Evolutionary conservation across 176 grass and related monocot genomes (phyloP), one percentile per base, ranked within the genome.

Genomic region (Musa schizocarpa): DNA sequence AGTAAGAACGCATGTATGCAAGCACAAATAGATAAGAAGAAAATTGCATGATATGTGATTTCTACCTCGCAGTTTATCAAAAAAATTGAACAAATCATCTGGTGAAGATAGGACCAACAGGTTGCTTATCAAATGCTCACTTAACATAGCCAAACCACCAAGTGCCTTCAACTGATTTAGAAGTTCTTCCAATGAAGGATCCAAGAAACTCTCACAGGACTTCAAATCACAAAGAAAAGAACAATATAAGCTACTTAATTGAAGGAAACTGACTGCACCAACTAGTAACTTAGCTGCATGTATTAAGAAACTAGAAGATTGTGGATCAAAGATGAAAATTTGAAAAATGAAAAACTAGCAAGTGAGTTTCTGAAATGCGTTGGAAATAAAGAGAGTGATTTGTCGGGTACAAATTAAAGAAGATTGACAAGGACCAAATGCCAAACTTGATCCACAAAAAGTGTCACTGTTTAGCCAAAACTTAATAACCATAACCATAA

Each of bases 71-170:
- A 98, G 53, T 76, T 98, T 91, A 66, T 91, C 86, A 2, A 98
- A 98, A 68, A 93, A 91, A 51, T 98, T 91, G 79, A 98, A 93
- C 59, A 99, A 34, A 74, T 91, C 90, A 74, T 99, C 88, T 14
- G 95, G 84, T 21, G 95, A 94, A 63, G 20, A 91, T 22, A 91
- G 81, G 2, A 53, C 22, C 27, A 76, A 85, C 14, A 98, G 78
- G 22, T 77, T 70, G 27, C 26, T 85, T 53, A 83, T 91, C 62
- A 91, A 52, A 55, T 98, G 85, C 63, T 89, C 76, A 59, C 80
- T 83, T 43, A 99, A 72, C 90, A 86, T 91, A 71, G 72, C 76
- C 51, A 85, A 77, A 56, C 53, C 54, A 71, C 88, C 82, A 4
- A 91, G 77, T 10, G 74, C 84, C 72, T 89, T 91, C 77, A 98